Conservation (phyloP, 2,329 filamentous ascomycete species). For the Penicillium sp. region DNA sequence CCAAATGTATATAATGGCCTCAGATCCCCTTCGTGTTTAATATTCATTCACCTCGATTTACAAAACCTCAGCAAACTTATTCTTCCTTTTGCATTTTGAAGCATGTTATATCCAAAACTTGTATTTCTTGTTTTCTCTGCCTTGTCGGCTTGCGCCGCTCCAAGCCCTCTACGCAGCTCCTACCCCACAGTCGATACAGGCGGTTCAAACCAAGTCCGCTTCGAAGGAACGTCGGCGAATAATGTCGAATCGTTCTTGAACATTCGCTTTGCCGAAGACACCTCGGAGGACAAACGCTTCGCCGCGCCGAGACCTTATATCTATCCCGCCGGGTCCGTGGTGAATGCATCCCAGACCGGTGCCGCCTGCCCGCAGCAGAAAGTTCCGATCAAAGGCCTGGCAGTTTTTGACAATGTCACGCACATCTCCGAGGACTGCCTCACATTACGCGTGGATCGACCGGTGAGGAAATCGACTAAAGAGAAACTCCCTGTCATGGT, state of each 20-base stretch:
- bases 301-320: conserved; percentile 8
- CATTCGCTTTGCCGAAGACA: conserved; percentile 15
- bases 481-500: conserved; percentile 17
- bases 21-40: background rate
- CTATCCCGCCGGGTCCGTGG: conserved; percentile 12
- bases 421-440: conserved; percentile 16
- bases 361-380: conserved; percentile 18
- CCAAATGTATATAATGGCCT: background rate
- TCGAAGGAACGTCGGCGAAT: conserved; percentile 6
- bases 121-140: background rate
- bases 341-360: conserved; percentile 12
- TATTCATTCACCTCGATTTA: background rate
- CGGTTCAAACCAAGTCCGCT: background rate
- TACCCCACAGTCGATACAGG: conserved; percentile 2
- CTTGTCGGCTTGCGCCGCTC: background rate
- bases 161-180: background rate
- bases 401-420: conserved; percentile 17
- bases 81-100: background rate
- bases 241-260: conserved; percentile 15
- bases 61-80: background rate
- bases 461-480: conserved; percentile 4
- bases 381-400: conserved; percentile 6
- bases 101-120: background rate
- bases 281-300: conserved; percentile 13
- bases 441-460: conserved; percentile 14